Evolutionary conservation across 2,329 filamentous ascomycete species (phyloP), one percentile per base, ranked within the genome.

Genomic region (Capronia americana): DNA sequence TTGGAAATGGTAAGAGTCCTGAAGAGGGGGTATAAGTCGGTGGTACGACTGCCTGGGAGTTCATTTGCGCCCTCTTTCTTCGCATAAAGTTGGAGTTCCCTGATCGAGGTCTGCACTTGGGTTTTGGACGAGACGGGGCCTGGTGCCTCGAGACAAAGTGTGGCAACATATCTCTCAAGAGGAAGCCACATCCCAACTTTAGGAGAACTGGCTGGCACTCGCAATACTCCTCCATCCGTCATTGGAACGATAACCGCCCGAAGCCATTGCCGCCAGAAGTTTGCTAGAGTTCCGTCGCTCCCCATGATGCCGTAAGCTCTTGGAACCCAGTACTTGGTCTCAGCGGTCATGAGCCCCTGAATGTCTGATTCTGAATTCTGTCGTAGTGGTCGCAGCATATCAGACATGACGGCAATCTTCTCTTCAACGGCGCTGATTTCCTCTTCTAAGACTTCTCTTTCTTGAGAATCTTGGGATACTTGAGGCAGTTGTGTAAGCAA

Each of bases 201-300:
- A 12, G 95, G 93, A 4, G 94, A 98, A 78, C 90, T 96, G 10
- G 92, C 84, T 6, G 95, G 92, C 7, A 99, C 88, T 64, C 93
- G 87, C 71, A 95, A 81, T 32, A 99, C 84, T 14, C 85, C 88
- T 23, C 94, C 92, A 75, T 96, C 93, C 1, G 89, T 93, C 95
- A 98, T 99, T 30, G 95, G 95, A 24, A 97, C 92, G n/a, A 95
- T 84, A 10, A 98, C 86, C 6, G 94, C 93, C 78, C 92, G 90
- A 56, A 99, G 85, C 95, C 95, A 99, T 77, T 99, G 95, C 78
- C 98, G 98, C 93, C 94, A 99, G 80, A 99, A 98, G 34, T 88
- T 87, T 70, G 93, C 93, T 79, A 96, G 86, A 67, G 88, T 90
- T 12, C 85, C 84, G 76, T 99, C 95, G 69, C 92, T 87, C 38